These are phyloP conservation scores for Pythium oligandrum DNA, from an alignment of 352 stramenopile species.

Conservation along the genomic window DNA sequence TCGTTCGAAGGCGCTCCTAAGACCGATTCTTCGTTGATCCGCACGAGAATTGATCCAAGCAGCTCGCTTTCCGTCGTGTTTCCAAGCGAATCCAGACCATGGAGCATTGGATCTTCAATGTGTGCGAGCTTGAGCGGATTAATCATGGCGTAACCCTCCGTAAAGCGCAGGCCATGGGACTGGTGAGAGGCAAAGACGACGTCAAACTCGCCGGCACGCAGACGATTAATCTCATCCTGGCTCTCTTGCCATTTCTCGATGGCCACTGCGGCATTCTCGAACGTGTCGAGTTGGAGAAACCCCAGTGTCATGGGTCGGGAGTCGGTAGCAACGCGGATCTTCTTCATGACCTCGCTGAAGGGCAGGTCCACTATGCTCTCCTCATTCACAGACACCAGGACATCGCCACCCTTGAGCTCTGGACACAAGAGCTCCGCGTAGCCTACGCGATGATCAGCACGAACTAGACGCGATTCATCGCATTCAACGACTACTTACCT, in stretches of 20 bases:
- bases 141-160: constrained; percentile 30
- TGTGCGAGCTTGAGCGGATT: constrained; percentile 23
- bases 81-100: not conserved
- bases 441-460: constrained; percentile 8
- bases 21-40: constrained; percentile 25
- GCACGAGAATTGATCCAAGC: constrained; percentile 20
- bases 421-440: constrained; percentile 24
- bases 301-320: constrained; percentile 22
- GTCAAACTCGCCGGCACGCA: constrained; percentile 34
- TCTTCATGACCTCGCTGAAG: constrained; percentile 26
- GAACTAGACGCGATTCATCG: not conserved
- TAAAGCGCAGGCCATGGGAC: constrained; percentile 29
- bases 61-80: not conserved
- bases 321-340: constrained; percentile 13
- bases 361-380: constrained; percentile 8
- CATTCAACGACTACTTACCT: not conserved
- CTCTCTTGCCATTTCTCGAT: constrained; percentile 20
- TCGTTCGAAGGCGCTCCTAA: constrained; percentile 24
- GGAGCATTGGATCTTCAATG: constrained; percentile 16
- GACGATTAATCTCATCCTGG: constrained; percentile 7
- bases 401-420: constrained; percentile 21
- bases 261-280: constrained; percentile 10
- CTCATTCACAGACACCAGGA: constrained; percentile 29
- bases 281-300: constrained; percentile 25
- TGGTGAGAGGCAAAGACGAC: constrained; percentile 26